Evolutionary conservation across 305 asterid species (phyloP).

Genomic region (Fraxinus dipetala): DNA sequence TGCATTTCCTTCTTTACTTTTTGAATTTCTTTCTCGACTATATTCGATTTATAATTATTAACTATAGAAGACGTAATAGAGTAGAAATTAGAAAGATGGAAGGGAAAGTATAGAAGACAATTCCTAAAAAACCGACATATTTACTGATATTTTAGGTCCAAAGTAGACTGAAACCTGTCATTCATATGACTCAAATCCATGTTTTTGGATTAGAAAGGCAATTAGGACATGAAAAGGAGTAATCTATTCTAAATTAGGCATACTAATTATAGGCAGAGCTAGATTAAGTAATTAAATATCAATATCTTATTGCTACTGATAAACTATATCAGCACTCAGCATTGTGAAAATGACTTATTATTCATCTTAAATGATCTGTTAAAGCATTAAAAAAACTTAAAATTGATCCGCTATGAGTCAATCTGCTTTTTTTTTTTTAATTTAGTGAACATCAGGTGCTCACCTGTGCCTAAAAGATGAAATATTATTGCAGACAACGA

Average conservation of each 20-base stretch:
- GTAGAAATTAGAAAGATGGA: not conserved
- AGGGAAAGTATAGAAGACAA: not conserved
- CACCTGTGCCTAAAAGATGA: not conserved
- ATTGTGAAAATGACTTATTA: not conserved
- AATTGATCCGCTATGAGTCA: not conserved
- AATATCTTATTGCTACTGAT: not conserved
- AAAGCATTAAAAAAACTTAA: not conserved
- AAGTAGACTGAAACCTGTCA: not conserved
- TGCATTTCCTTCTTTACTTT: not conserved
- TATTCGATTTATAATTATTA: not conserved
- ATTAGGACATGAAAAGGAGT: not conserved
- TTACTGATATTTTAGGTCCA: not conserved
- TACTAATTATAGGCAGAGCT: not conserved
- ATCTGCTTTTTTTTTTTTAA: not conserved
- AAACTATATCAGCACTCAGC: not conserved
- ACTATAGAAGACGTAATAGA: not conserved
- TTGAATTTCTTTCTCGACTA: not conserved
- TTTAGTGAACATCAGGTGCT: not conserved
- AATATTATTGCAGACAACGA: not conserved
- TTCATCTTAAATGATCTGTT: not conserved
- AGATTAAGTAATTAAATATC: not conserved
- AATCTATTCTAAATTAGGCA: not conserved
- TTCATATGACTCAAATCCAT: not conserved
- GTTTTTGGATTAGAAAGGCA: not conserved
- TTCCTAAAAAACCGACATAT: not conserved